A percentile compares a stretch with the other conserved stretches of the same genome.
Conservation (phyloP, 2,329 filamentous ascomycete species). For the Trichoderma cornu-damae region DNA sequence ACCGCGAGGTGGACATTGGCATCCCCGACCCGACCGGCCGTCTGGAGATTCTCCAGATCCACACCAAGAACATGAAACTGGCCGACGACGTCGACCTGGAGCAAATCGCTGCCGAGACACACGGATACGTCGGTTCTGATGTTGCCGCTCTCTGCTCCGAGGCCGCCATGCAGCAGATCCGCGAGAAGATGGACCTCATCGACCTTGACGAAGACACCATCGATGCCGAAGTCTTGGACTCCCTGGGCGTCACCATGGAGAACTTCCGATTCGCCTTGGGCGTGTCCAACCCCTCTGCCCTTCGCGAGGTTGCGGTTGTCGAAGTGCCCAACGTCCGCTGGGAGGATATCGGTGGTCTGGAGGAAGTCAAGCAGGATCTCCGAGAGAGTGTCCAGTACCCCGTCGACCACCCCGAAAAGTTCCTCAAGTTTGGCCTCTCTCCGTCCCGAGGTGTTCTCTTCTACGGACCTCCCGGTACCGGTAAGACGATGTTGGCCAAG, state of each 20-base stretch:
- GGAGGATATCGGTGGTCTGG: conserved; percentile 99
- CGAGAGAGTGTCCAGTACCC: conserved; percentile 99
- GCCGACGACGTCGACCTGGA: conserved; percentile 94
- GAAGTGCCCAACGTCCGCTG: conserved; percentile 99
- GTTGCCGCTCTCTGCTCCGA: conserved; percentile 97
- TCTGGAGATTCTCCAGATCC: conserved; percentile 97
- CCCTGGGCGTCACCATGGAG: conserved; percentile 97
- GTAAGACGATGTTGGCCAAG: conserved; percentile 99
- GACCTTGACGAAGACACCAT: conserved; percentile 99
- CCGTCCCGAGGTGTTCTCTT: conserved; percentile 97
- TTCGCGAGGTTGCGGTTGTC: conserved; percentile 97
- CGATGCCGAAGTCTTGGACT: conserved; percentile 96
- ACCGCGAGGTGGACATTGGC: conserved; percentile 97
- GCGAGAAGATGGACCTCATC: conserved; percentile 99
- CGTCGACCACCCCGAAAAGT: conserved; percentile 98
- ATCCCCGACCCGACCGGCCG: conserved; percentile 97
- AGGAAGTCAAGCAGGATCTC: conserved; percentile 98
- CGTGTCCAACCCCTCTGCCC: conserved; percentile 96
- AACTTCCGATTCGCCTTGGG: conserved; percentile 99
- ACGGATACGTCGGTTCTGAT: conserved; percentile 99
- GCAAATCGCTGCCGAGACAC: conserved; percentile 93
- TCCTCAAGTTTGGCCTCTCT: conserved; percentile 99
- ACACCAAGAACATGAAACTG: conserved; percentile 99
- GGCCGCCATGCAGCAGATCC: conserved; percentile 99
- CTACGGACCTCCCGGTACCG: conserved; percentile 98